A percentile compares a stretch with the other conserved stretches of the same genome.
Evolutionary conservation across 2,329 filamentous ascomycete species (phyloP).

Genomic region (Podosphaera aphanis): DNA sequence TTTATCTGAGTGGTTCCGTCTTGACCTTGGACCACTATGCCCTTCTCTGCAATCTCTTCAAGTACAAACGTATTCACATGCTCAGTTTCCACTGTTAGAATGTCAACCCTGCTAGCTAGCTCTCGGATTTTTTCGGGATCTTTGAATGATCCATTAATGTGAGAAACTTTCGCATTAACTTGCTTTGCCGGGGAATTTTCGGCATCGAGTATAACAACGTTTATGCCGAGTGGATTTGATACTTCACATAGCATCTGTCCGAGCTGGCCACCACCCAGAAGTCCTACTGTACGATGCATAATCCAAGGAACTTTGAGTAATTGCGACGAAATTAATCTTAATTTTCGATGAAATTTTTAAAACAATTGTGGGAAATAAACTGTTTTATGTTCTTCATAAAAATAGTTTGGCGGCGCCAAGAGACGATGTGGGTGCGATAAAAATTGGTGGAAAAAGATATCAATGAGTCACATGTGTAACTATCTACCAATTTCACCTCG

Average conservation of each 20-base stretch:
- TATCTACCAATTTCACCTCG: no score
- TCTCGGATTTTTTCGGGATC: constrained; percentile 55
- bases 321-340: no score
- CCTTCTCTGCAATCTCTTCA: constrained; percentile 50
- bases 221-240: constrained; percentile 55
- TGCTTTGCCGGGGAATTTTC: constrained; percentile 64
- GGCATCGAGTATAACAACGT: constrained; percentile 58
- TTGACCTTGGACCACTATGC: constrained; percentile 29
- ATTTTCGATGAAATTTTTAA: no score
- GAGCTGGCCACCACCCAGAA: constrained; percentile 46
- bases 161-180: constrained; percentile 48
- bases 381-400: no score
- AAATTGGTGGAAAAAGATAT: no score
- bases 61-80: constrained; percentile 79
- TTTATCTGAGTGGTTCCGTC: constrained; percentile 19
- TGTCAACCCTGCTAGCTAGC: constrained; percentile 53
- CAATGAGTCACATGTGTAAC: no score
- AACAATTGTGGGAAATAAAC: no score
- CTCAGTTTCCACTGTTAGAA: constrained; percentile 85
- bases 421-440: no score
- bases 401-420: no score
- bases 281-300: constrained; percentile 19
- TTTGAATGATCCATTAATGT: constrained; percentile 75
- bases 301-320: no score
- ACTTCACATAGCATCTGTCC: constrained; percentile 86